Evolutionary conservation across 192 early-diverging fungal species (phyloP), one percentile per base, ranked within the genome.

Genomic region (Entrophospora sp.): DNA sequence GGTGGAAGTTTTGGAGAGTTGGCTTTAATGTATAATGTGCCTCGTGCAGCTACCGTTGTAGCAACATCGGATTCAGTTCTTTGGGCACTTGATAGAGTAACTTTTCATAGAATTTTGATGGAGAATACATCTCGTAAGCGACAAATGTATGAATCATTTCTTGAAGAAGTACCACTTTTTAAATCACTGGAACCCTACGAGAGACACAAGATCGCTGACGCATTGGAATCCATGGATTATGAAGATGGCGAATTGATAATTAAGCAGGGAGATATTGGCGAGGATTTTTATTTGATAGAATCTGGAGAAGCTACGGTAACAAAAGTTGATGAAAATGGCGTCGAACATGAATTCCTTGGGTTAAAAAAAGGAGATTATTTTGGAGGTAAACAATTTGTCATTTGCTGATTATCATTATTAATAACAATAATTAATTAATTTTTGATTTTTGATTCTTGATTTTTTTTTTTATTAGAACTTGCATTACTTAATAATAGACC

Each of bases 221-320:
- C 83, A 10, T 71, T 89, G 16, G 87, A 89, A 69, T 74, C 79
- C 25, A 67, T 82, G 12, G 69, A 69, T 12, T 89, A 78, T 73
- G 74, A 75, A 43, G 81, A 87, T 52, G 76, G 78, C 38, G 83
- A 85, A 4, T 71, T 73, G 5, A 77, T 89, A 1, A 82, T 89
- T 51, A 64, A 67, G 43, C 86, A 89, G 52, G 85, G 85, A 1
- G 87, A 87, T 55, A 68, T 73, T 36, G 87, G 86, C 2, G 87
- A 89, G 42, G 70, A 76, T 25, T 89, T 89, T 65, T 89, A 84
- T 67, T 75, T 89, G 24, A 84, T 89, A 51, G 87, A 87, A 73
- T 55, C 68, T 32, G 87, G 87, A 8, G 77, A 83, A 52, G 85
- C 80, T 2, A 28, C 53, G 20, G 82, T 88, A n/a, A 71, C 71